phyloP scores from a whole-genome alignment of 2,329 filamentous ascomycete genomes.

The Myriangium duriaei region DNA sequence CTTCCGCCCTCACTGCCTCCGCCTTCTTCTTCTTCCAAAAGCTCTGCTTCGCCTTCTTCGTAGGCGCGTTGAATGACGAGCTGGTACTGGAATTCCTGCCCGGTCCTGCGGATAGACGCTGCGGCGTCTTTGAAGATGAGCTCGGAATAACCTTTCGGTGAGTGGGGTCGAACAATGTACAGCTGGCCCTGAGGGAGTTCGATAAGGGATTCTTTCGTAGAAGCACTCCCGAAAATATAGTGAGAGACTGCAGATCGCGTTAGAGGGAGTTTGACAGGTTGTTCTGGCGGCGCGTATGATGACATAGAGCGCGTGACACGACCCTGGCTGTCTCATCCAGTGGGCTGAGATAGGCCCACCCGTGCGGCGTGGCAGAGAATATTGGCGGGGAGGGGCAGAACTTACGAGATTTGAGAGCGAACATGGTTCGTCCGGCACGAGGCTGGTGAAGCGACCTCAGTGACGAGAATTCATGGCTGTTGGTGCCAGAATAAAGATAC shows the following conservation, averaged over 20 bases:
- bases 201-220: constrained; percentile 82
- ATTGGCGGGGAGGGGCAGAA: constrained; percentile 12
- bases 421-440: constrained; percentile 8
- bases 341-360: neutral
- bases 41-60: constrained; percentile 91
- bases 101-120: constrained; percentile 81
- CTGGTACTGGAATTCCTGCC: constrained; percentile 93
- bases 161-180: constrained; percentile 88
- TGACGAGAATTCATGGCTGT: neutral
- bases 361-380: constrained; percentile 7
- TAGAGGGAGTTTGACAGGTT: neutral
- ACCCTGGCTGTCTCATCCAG: constrained; percentile 7
- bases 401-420: constrained; percentile 13
- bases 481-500: neutral
- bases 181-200: constrained; percentile 93
- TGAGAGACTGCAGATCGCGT: constrained; percentile 40
- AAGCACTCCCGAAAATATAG: constrained; percentile 70
- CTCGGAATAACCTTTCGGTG: constrained; percentile 94
- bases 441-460: neutral
- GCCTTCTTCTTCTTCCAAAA: constrained; percentile 77
- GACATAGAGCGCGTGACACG: constrained; percentile 10
- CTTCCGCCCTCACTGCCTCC: constrained; percentile 44
- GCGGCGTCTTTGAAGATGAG: constrained; percentile 95
- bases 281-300: constrained; percentile 6
- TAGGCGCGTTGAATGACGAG: constrained; percentile 92